Evolutionary conservation across 129 eudicot species (phyloP), one percentile per base, ranked within the genome.

Genomic region (Lactuca saligna): DNA sequence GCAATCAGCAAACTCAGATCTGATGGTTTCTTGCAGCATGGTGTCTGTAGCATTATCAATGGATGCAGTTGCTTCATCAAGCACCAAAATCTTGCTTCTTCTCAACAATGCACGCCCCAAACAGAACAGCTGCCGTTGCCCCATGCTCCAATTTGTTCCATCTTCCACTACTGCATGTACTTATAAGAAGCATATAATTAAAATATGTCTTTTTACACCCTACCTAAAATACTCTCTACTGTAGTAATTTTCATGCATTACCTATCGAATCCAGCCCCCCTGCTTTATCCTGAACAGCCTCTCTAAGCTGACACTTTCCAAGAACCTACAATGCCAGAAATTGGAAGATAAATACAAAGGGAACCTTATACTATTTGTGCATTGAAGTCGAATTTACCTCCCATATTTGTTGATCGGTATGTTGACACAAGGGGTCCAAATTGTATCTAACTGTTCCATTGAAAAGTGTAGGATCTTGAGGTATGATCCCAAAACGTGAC

Each of bases 131-230:
- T 93, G 97, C 9, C 95, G 78, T 70, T 93, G 98, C 50, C 98
- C 98, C 96, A 93, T 85, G 85, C 98, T 93, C 98, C 98, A 93
- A 49, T 93, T 93, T 33, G 87, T 73, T 68, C 98, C 98, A 67
- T 93, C 92, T 69, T 93, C 97, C 16, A 78, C 85, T 65, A 89
- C 97, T 89, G 29, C 29, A 25, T 0, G 93, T 33, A 61, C 61
- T 57, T 48, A 46, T 46, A 68, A 56, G 54, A 17, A 49, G 63
- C 13, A 35, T 58, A 70, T 58, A 70, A 25, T 25, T 25, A 25
- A 25, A 25, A 25, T 25, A 1, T 25, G 29, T 25, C 1, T 4
- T 60, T 60, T 60, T 13, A 12, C 7, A 15, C 5, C 38, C 16
- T 17, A 63, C 55, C 67, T 62, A 39, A 4, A 13, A 63, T 39